Evolutionary conservation across 345 rosid genomes (phyloP).

Genomic region (Hypericum perforatum): DNA sequence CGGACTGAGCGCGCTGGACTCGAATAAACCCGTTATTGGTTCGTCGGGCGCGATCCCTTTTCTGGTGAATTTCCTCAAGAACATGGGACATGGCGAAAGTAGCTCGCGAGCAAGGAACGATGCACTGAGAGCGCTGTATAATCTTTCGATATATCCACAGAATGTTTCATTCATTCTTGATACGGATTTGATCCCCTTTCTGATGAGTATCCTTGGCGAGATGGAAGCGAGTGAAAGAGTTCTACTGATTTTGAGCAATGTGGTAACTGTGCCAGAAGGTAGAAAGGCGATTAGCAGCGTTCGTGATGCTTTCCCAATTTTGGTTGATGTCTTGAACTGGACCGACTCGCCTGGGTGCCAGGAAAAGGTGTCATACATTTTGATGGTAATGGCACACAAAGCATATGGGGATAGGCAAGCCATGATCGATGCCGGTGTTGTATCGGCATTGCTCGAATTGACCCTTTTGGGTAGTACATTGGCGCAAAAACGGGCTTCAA

Average conservation of each 20-base stretch:
- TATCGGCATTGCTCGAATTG: slow-evolving; percentile 71
- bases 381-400: slow-evolving; percentile 95
- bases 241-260: slow-evolving; percentile 70
- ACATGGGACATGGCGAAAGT: slow-evolving; percentile 20
- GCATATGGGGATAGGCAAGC: slow-evolving; percentile 74
- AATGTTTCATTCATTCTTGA: slow-evolving; percentile 53
- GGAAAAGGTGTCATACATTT: slow-evolving; percentile 71
- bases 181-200: slow-evolving; percentile 46
- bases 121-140: slow-evolving; percentile 78
- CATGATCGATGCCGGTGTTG: slow-evolving; percentile 88
- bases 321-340: slow-evolving; percentile 90
- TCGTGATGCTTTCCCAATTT: slow-evolving; percentile 51
- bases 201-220: slow-evolving; percentile 59
- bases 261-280: slow-evolving; percentile 71
- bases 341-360: slow-evolving; percentile 85
- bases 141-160: slow-evolving; percentile 58
- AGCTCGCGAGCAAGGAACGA: slow-evolving; percentile 72
- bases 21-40: slow-evolving; percentile 81
- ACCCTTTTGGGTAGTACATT: slow-evolving; percentile 82
- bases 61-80: slow-evolving; percentile 50
- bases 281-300: slow-evolving; percentile 55
- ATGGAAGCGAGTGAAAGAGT: slow-evolving; percentile 88
- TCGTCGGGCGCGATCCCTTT: slow-evolving; percentile 81
- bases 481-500: slow-evolving; percentile 92
- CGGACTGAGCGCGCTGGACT: slow-evolving; percentile 83